Percentiles rank a stretch among this genome's conserved stretches.
These are phyloP conservation scores for Cladophialophora carrionii DNA, from an alignment of 2,329 filamentous ascomycete species.

Conservation along the genomic window DNA sequence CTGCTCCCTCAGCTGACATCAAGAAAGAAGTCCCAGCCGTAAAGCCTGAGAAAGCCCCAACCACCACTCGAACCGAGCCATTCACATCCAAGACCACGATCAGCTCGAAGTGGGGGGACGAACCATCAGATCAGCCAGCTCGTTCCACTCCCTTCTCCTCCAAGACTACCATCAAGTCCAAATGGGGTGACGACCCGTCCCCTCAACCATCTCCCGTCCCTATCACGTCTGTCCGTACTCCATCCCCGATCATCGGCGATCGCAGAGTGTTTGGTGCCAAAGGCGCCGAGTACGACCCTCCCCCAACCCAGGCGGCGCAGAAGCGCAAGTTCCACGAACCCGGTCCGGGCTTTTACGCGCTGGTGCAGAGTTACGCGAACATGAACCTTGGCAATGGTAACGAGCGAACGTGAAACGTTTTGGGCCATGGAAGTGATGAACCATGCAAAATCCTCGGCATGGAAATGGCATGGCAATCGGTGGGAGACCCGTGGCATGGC, in stretches of 20 bases:
- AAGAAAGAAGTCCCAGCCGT: neutral
- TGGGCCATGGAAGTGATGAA: neutral
- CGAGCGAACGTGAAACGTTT: neutral
- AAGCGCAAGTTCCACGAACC: slow-evolving; percentile 4
- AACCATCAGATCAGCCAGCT: neutral
- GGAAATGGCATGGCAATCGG: neutral
- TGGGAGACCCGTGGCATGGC: neutral
- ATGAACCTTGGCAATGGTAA: neutral
- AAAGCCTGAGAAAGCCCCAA: neutral
- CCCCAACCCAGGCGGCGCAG: neutral
- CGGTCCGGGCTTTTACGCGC: slow-evolving; percentile 1
- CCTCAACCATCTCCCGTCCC: neutral
- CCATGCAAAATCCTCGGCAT: neutral
- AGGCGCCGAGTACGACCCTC: slow-evolving; percentile 1
- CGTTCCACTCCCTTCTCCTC: neutral
- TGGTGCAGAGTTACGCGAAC: neutral
- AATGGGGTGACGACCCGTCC: neutral
- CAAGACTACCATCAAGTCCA: slow-evolving; percentile 1
- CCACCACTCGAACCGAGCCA: neutral
- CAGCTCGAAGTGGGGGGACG: neutral
- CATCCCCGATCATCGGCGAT: slow-evolving; percentile 18
- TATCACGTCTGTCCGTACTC: neutral
- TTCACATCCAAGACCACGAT: neutral
- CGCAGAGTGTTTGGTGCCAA: slow-evolving; percentile 12
- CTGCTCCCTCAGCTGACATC: neutral